Conservation (phyloP, 768 basidiomycete species). For the Termitomyces sp. region DNA sequence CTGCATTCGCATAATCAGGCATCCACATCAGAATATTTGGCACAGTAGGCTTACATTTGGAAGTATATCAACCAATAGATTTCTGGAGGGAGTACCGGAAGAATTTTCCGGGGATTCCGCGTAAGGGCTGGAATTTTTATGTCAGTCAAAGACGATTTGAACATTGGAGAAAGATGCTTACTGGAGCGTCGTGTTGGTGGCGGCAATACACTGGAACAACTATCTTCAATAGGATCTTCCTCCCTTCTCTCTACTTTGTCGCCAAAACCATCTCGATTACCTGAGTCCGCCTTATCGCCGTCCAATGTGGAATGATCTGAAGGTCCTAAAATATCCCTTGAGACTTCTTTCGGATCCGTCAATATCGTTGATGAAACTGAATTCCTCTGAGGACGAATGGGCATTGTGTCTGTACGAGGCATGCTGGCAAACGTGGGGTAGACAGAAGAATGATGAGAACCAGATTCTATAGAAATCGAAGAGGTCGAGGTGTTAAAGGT, state of each 20-base stretch:
- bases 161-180: neutral
- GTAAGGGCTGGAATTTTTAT: neutral
- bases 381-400: constrained; percentile 7
- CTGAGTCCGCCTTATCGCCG: no score
- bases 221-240: neutral
- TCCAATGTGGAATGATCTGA: neutral
- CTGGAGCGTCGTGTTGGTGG: neutral
- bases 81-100: constrained; percentile 30
- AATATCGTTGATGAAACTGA: constrained; percentile 1
- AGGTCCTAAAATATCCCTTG: neutral
- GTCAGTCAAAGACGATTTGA: neutral
- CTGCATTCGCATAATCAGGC: constrained; percentile 18
- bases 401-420: constrained; percentile 2
- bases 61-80: constrained; percentile 52
- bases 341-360: neutral
- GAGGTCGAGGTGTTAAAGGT: constrained; percentile 8
- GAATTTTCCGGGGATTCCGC: constrained; percentile 19
- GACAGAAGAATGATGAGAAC: constrained; percentile 25
- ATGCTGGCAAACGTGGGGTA: constrained; percentile 29
- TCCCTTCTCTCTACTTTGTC: neutral
- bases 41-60: constrained; percentile 37
- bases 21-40: neutral
- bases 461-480: constrained; percentile 9
- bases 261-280: neutral
- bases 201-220: neutral